These are phyloP conservation scores for Brasilioporus rufonigricans DNA, from an alignment of 768 basidiomycete genomes.

Conservation along the genomic window DNA sequence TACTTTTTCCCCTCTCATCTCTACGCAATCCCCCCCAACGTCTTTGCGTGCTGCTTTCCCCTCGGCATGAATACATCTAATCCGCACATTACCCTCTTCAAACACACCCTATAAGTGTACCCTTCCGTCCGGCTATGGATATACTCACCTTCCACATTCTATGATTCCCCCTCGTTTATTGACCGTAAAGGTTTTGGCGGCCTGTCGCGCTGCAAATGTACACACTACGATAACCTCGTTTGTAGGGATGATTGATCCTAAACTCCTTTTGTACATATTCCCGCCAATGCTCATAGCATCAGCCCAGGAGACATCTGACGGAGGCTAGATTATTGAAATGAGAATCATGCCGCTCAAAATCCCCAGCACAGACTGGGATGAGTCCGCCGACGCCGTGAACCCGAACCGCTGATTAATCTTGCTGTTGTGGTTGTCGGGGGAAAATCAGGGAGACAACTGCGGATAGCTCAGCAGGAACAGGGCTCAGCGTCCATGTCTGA, in stretches of 20 bases:
- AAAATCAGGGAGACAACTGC: no score
- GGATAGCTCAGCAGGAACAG: background rate
- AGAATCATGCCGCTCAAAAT: no score
- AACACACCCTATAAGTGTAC: background rate
- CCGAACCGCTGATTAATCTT: background rate
- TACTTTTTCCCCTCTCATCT: background rate
- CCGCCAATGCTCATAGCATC: background rate
- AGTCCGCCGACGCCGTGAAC: no score
- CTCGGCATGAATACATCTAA: background rate
- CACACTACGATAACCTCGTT: background rate
- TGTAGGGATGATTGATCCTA: background rate
- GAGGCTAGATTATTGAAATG: no score
- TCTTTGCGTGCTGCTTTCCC: background rate
- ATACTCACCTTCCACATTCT: constrained; percentile 4
- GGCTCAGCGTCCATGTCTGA: no score
- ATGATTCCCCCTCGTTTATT: background rate
- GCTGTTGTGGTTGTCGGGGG: background rate
- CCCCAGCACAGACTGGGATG: background rate
- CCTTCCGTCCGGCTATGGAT: background rate
- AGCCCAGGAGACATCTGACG: background rate
- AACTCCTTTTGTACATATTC: background rate
- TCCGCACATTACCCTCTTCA: background rate
- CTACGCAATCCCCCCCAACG: background rate
- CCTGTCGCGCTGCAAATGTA: background rate
- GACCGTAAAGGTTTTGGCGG: background rate